These are phyloP conservation scores for Coniochaeta sp. DNA, from an alignment of 2,329 filamentous ascomycete species.

Conservation along the genomic window DNA sequence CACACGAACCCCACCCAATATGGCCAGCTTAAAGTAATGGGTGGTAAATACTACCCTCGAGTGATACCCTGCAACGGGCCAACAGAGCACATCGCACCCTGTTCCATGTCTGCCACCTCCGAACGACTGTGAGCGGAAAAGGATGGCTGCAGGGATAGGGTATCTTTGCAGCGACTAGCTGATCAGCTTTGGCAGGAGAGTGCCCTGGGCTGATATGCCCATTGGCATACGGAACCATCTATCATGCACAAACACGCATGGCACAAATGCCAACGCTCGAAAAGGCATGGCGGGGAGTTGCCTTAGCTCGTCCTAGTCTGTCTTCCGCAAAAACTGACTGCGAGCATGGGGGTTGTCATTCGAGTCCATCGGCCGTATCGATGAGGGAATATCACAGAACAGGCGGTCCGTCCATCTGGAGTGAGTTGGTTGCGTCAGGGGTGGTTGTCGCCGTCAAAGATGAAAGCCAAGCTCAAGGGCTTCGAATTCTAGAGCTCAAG, in stretches of 20 bases:
- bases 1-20: slow-evolving; percentile 19
- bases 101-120: slow-evolving; percentile 10
- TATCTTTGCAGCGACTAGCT: slow-evolving; percentile 20
- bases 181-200: not conserved
- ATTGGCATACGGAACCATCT: slow-evolving; percentile 16
- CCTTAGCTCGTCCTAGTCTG: not conserved
- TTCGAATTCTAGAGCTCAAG: not conserved
- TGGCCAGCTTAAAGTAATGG: not conserved
- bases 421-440: not conserved
- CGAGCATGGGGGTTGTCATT: not conserved
- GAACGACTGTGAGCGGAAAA: slow-evolving; percentile 13
- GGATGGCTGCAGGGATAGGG: slow-evolving; percentile 18
- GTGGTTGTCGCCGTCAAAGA: not conserved
- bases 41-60: slow-evolving; percentile 4
- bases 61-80: slow-evolving; percentile 11
- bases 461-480: not conserved
- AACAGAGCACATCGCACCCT: not conserved
- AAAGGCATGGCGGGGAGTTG: not conserved
- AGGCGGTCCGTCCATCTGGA: not conserved
- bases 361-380: not conserved
- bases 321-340: not conserved
- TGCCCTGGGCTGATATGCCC: slow-evolving; percentile 10
- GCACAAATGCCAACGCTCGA: slow-evolving; percentile 1
- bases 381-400: not conserved
- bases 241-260: not conserved